Conservation (phyloP, 352 stramenopile species). For the Globisporangium iwayamae region DNA sequence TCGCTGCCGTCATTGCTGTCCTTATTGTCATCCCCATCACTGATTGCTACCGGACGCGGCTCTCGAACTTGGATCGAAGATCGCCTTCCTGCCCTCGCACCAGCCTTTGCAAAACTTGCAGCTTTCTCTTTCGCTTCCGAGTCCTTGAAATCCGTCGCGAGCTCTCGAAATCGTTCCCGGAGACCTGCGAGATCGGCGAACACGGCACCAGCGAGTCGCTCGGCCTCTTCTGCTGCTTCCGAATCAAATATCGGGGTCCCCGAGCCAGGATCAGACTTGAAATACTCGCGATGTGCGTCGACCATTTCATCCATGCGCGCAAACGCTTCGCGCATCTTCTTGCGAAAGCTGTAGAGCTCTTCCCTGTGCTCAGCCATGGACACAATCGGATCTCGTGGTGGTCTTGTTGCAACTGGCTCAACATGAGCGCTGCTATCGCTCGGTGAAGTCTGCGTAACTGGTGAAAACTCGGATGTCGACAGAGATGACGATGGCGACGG, state of each 20-base stretch:
- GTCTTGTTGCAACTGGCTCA: background rate
- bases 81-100: background rate
- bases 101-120: background rate
- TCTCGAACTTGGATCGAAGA: background rate
- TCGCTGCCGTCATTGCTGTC: background rate
- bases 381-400: background rate
- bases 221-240: conserved; percentile 24
- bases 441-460: background rate
- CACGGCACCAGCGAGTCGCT: conserved; percentile 30
- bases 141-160: conserved; percentile 26
- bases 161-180: conserved; percentile 30
- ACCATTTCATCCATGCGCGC: conserved; percentile 62
- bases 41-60: background rate
- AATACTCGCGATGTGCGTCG: conserved; percentile 53
- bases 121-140: background rate
- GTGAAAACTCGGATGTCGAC: background rate
- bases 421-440: background rate
- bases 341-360: conserved; percentile 57
- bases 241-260: conserved; percentile 29
- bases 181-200: conserved; percentile 45
- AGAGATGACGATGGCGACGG: background rate
- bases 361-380: conserved; percentile 32
- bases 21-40: background rate
- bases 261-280: conserved; percentile 46
- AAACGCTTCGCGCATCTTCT: conserved; percentile 59